These are phyloP conservation scores for Lentinula aciculospora DNA, from an alignment of 768 basidiomycete species.

Conservation along the genomic window DNA sequence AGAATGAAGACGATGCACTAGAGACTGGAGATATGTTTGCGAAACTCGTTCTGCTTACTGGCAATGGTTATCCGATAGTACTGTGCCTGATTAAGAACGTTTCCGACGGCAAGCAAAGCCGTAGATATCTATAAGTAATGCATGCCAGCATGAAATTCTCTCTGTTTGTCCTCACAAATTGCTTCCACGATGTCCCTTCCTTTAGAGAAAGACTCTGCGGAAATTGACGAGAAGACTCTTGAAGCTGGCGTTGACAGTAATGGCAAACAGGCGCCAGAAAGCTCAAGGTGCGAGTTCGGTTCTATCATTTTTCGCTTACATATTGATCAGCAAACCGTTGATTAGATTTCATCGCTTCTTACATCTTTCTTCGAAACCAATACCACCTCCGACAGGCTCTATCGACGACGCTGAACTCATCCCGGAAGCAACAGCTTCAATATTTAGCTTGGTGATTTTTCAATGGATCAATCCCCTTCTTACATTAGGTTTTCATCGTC, in stretches of 20 bases:
- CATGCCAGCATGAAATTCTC: neutral
- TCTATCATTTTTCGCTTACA: neutral
- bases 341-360: conserved; percentile 5
- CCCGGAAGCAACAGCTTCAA: conserved; percentile 62
- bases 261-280: neutral
- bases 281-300: neutral
- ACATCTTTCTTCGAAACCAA: conserved; percentile 18
- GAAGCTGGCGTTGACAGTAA: neutral
- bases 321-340: neutral
- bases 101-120: neutral
- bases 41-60: neutral
- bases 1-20: too few species aligned
- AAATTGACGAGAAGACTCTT: neutral
- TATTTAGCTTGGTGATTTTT: conserved; percentile 59
- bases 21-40: neutral
- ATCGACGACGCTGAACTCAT: conserved; percentile 55
- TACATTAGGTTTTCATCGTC: conserved; percentile 69
- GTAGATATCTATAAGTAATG: neutral
- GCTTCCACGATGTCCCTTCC: neutral
- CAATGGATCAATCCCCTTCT: conserved; percentile 73
- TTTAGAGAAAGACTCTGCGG: neutral
- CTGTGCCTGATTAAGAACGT: neutral
- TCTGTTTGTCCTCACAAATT: neutral
- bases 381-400: conserved; percentile 42
- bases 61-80: neutral